Evolutionary conservation across 352 stramenopile species (phyloP).

Genomic region (Phytophthora meadii): DNA sequence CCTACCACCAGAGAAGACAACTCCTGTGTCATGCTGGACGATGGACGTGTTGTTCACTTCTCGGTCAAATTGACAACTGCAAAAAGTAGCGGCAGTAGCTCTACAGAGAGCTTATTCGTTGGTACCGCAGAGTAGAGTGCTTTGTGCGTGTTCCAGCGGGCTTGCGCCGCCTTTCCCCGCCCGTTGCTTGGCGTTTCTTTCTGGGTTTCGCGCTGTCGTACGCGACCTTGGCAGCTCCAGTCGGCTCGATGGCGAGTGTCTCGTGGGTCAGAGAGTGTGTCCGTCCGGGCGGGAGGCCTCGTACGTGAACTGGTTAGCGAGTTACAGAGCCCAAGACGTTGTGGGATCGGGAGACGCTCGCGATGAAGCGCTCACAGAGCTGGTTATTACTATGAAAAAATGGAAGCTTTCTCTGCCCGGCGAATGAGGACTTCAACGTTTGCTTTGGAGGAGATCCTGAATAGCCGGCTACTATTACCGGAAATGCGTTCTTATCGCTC

Average conservation of each 20-base stretch:
- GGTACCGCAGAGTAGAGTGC: no score
- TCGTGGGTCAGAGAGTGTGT: conserved; percentile 7
- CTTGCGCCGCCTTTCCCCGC: conserved; percentile 40
- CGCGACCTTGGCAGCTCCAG: not conserved
- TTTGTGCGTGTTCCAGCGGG: conserved; percentile 21
- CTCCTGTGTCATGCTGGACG: conserved; percentile 19
- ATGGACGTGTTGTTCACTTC: not conserved
- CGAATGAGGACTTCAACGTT: no score
- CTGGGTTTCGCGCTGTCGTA: conserved; percentile 22
- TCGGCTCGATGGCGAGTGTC: not conserved
- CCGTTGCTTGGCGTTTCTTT: conserved; percentile 38
- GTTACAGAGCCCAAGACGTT: conserved; percentile 4
- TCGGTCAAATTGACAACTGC: conserved; percentile 33
- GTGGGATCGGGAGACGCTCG: not conserved
- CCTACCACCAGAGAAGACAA: conserved; percentile 25
- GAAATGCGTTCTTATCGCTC: no score
- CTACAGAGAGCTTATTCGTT: not conserved
- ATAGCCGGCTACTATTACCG: no score
- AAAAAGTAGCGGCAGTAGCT: not conserved
- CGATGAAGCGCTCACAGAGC: not conserved
- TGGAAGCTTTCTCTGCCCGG: conserved; percentile 14
- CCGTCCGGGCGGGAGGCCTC: not conserved
- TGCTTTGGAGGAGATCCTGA: no score
- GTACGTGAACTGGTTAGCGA: not conserved
- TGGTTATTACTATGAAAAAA: conserved; percentile 12